These are phyloP conservation scores for Clarireedia monteithiana DNA, from an alignment of 2,329 filamentous ascomycete genomes.

Conservation along the genomic window DNA sequence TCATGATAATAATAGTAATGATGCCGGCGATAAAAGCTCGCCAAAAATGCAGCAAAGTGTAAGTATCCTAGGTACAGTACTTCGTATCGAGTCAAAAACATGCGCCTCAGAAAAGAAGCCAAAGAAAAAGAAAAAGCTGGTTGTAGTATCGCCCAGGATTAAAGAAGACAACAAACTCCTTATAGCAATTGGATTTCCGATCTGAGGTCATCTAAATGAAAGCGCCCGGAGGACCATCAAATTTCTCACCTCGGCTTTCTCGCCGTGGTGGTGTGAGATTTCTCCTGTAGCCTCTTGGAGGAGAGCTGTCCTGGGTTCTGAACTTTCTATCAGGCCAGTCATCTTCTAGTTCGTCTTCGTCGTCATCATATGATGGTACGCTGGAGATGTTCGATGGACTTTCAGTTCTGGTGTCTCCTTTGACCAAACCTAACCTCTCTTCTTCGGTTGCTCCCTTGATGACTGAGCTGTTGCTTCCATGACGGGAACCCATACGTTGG, in stretches of 20 bases:
- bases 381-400: slow-evolving; percentile 10
- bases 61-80: no score
- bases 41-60: no score
- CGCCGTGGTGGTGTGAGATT: not conserved
- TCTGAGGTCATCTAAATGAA: no score
- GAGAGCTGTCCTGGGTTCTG: not conserved
- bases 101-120: no score
- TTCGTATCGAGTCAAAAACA: no score
- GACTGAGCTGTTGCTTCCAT: slow-evolving; percentile 29
- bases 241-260: not conserved
- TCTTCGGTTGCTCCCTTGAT: slow-evolving; percentile 65
- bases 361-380: slow-evolving; percentile 17
- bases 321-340: not conserved
- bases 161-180: no score
- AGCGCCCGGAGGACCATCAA: not conserved
- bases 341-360: slow-evolving; percentile 13
- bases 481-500: slow-evolving; percentile 32
- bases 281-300: not conserved
- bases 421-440: slow-evolving; percentile 75
- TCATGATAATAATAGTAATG: not conserved
- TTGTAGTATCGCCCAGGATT: no score
- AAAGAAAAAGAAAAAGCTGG: no score
- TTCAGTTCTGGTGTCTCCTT: slow-evolving; percentile 47
- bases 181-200: no score
- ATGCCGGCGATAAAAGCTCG: not conserved